Base-by-base conservation (phyloP, 2,329 filamentous ascomycete species). In the Apiospora koreana region DNA sequence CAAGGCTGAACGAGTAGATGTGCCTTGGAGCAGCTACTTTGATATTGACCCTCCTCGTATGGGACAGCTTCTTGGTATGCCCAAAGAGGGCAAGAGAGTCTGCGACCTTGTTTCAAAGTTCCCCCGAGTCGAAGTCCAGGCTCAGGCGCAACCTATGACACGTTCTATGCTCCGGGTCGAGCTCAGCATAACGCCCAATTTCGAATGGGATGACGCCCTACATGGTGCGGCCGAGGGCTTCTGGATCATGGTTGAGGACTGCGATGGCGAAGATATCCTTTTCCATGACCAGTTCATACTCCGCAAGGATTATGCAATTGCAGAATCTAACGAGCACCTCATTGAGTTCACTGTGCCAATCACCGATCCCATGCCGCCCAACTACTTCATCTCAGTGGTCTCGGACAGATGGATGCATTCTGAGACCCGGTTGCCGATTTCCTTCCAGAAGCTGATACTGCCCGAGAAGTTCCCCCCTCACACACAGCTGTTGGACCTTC, bases 331-430 rank as follows among this genome's bases (percentile, higher is more conserved):
- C 73, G 95, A 98, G 83, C 96, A 99, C 81, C 83, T 98, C 14
- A 92, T 99, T 38, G 96, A 99, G 75, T 96, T 99, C 76, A 98
- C 95, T 0, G 95, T 98, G 3, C 93, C 96, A 0, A 97, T 99
- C 75, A 95, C 94, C 0, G 96, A 99, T 75, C 97, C 97, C 0
- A 97, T 98, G 93, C 96, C 96, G 18, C 96, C 97, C 0, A 97
- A 99, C 81, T 99, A 99, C 84, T 99, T 99, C 83, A 94, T 99
- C 76, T 96, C 94, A 0, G 89, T 99, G 48, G 84, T 98, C 25
- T 98, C 95, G 3, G 96, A 99, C 80, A 88, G 96, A 75, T 99
- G 96, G 96, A 98, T 99, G 94, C 94, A 97, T 79, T 94, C 95
- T 0, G 95, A 99, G 83, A 97, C 95, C 1, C 94, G 95, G 79